Evolutionary conservation across 1,139 yeast species (phyloP).

Genomic region (Kluyveromyces sp.): DNA sequence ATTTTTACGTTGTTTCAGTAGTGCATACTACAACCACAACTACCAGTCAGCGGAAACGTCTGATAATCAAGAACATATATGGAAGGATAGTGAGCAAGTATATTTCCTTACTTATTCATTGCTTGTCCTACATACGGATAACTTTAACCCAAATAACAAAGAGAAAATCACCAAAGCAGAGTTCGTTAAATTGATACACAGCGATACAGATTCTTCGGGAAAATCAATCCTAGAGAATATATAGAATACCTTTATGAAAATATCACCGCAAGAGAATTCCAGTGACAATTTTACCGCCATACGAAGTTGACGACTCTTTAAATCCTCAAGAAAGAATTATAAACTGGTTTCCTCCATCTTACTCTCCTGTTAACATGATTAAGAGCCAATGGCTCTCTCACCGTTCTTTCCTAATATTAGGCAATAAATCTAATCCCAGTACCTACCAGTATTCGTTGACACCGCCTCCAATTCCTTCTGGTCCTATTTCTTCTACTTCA

Average conservation of each 20-base stretch:
- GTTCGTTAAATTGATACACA: slow-evolving; percentile 38
- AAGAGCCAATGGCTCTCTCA: slow-evolving; percentile 6
- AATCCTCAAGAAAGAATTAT: slow-evolving; percentile 5
- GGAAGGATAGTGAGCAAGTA: slow-evolving; percentile 41
- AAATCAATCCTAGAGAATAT: slow-evolving; percentile 32
- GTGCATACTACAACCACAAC: slow-evolving; percentile 37
- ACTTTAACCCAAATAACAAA: slow-evolving; percentile 55
- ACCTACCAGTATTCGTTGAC: not conserved
- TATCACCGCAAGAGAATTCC: slow-evolving; percentile 47
- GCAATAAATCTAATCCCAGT: not conserved
- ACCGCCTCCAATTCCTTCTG: not conserved
- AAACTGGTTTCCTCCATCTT: not conserved
- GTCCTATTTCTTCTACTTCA: slow-evolving; percentile 9
- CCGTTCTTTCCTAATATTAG: slow-evolving; percentile 4
- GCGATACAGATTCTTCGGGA: slow-evolving; percentile 34
- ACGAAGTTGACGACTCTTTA: slow-evolving; percentile 3
- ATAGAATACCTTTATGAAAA: slow-evolving; percentile 55
- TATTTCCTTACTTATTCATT: slow-evolving; percentile 53
- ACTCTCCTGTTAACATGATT: slow-evolving; percentile 6
- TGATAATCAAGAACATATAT: slow-evolving; percentile 10
- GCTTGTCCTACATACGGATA: slow-evolving; percentile 62
- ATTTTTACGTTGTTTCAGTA: slow-evolving; percentile 47
- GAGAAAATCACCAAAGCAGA: slow-evolving; percentile 56
- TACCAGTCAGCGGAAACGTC: not conserved
- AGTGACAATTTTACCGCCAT: slow-evolving; percentile 16